Percentiles rank a stretch among this genome's conserved stretches.
These are phyloP conservation scores for Hypoxylon sp. DNA, from an alignment of 2,329 filamentous ascomycete species.

Conservation along the genomic window DNA sequence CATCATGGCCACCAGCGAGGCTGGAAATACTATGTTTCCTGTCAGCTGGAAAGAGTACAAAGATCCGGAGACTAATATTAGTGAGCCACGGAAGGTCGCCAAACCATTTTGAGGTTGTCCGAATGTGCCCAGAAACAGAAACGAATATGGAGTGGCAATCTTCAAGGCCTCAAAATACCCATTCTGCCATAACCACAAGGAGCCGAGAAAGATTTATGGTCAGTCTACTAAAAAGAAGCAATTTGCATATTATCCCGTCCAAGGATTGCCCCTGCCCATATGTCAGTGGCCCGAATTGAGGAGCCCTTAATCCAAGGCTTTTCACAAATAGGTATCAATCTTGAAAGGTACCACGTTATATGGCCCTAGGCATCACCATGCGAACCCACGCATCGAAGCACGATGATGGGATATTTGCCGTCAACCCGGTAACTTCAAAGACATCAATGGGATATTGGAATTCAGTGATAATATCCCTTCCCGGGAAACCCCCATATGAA, in stretches of 20 bases:
- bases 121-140: no score
- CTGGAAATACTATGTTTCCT: slow-evolving; percentile 89
- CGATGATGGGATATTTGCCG: background rate
- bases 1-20: slow-evolving; percentile 89
- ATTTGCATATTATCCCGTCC: no score
- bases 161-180: background rate
- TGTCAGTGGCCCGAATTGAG: no score
- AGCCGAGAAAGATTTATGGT: no score
- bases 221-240: no score
- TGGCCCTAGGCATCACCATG: background rate
- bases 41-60: slow-evolving; percentile 95
- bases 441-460: background rate
- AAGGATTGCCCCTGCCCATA: no score
- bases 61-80: slow-evolving; percentile 79
- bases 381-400: background rate
- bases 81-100: slow-evolving; percentile 89
- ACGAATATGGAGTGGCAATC: no score
- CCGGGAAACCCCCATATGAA: no score
- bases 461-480: no score
- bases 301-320: no score
- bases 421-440: background rate
- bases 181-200: background rate
- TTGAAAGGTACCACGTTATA: no score
- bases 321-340: no score
- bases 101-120: slow-evolving; percentile 77